Conservation (phyloP, 2,329 filamentous ascomycete genomes). For the Phaeophleospora eucalypticola region DNA sequence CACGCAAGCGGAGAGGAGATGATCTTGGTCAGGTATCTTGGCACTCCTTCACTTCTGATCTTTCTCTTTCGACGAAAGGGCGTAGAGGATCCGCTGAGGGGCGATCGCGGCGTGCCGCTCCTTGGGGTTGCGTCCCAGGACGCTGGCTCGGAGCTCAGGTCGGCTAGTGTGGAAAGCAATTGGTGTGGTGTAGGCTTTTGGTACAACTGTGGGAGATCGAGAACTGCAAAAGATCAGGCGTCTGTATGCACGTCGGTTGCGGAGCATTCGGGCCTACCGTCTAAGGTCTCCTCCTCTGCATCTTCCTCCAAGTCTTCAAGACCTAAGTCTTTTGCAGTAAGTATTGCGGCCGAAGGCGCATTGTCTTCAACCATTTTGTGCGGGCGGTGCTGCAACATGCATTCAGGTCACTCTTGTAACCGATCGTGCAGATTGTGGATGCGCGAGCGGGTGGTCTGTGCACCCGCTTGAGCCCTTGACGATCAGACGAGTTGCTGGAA, state of each 20-base stretch:
- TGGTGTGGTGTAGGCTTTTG: conserved; percentile 63
- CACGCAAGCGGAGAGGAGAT: conserved; percentile 64
- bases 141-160: conserved; percentile 63
- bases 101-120: conserved; percentile 21
- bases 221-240: conserved; percentile 41
- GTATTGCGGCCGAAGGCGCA: conserved; percentile 4
- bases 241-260: neutral
- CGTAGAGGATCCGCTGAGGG: conserved; percentile 21
- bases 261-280: conserved; percentile 23
- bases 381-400: neutral
- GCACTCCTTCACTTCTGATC: conserved; percentile 49
- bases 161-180: conserved; percentile 62
- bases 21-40: conserved; percentile 65
- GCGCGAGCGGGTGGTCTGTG: no score
- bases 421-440: no score
- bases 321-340: conserved; percentile 13
- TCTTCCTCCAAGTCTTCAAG: conserved; percentile 9
- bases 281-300: conserved; percentile 25
- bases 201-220: conserved; percentile 80
- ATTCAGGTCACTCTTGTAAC: no score
- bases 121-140: conserved; percentile 57
- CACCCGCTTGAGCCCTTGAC: no score
- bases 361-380: neutral
- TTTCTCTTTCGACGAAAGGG: conserved; percentile 34
- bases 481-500: no score